phyloP scores from a whole-genome alignment of 2,329 filamentous ascomycete species.

The Penicillium sp. region DNA sequence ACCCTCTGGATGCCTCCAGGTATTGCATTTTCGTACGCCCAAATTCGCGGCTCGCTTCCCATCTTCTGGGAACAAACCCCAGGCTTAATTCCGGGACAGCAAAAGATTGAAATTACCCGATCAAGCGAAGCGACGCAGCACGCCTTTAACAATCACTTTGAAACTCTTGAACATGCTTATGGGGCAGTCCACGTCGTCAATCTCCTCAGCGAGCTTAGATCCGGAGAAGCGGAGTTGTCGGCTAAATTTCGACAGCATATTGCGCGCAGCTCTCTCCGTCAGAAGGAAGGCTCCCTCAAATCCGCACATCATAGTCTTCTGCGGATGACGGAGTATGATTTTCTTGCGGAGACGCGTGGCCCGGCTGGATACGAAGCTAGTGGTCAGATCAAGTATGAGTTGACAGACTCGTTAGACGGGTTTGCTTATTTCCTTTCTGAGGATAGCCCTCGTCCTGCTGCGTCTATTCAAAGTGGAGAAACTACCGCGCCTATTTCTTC shows the following conservation, averaged over 20 bases:
- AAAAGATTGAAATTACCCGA: slow-evolving; percentile 89
- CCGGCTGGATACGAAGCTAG: slow-evolving; percentile 88
- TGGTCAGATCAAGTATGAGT: slow-evolving; percentile 77
- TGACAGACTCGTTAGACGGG: slow-evolving; percentile 76
- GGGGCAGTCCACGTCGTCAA: slow-evolving; percentile 93
- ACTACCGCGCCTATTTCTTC: slow-evolving; percentile 52
- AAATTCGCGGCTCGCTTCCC: slow-evolving; percentile 89
- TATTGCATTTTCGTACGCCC: slow-evolving; percentile 88
- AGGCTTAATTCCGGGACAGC: slow-evolving; percentile 85
- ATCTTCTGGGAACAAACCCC: slow-evolving; percentile 96
- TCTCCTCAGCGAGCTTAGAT: slow-evolving; percentile 86
- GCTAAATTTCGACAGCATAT: slow-evolving; percentile 79
- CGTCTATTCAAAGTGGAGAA: slow-evolving; percentile 43
- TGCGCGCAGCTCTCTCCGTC: slow-evolving; percentile 71
- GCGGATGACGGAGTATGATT: slow-evolving; percentile 87
- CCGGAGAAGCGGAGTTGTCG: slow-evolving; percentile 82
- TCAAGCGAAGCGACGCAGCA: slow-evolving; percentile 90
- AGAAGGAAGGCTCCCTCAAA: slow-evolving; percentile 54
- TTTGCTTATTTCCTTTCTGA: slow-evolving; percentile 94
- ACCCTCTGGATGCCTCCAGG: slow-evolving; percentile 80
- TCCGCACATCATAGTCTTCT: slow-evolving; percentile 73
- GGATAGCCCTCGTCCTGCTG: slow-evolving; percentile 61
- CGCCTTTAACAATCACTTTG: slow-evolving; percentile 94
- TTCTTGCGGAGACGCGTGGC: slow-evolving; percentile 90
- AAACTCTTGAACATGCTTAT: slow-evolving; percentile 81